phyloP scores from a whole-genome alignment of 345 rosid species.

The Dipteronia sinensis region DNA sequence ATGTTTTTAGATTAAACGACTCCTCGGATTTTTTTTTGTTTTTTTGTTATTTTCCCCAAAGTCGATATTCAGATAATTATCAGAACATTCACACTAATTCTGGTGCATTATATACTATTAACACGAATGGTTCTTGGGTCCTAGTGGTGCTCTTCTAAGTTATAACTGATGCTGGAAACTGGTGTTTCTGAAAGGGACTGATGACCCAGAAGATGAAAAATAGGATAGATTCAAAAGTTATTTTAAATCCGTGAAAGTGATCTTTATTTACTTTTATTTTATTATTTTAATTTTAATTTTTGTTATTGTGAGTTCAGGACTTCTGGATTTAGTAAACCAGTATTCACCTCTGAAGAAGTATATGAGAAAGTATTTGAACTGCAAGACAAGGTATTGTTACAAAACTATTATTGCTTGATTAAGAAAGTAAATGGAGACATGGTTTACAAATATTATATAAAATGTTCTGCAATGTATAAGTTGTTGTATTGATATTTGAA shows the following conservation, averaged over 20 bases:
- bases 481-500: not conserved
- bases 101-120: not conserved
- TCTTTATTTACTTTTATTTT: not conserved
- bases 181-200: not conserved
- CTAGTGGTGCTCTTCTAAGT: not conserved
- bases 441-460: not conserved
- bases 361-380: conserved; percentile 54
- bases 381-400: conserved; percentile 73
- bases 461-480: not conserved
- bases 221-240: not conserved
- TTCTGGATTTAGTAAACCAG: conserved; percentile 59
- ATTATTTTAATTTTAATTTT: not conserved
- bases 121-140: not conserved
- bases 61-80: not conserved
- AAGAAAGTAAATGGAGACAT: not conserved
- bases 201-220: not conserved
- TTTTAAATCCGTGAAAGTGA: not conserved
- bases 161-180: not conserved
- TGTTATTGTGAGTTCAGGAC: conserved; percentile 37
- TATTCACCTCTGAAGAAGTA: conserved; percentile 80
- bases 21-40: not conserved
- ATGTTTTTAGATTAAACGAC: too few species aligned
- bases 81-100: not conserved
- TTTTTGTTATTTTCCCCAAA: too few species aligned
- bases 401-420: not conserved